A percentile compares a stretch with the other conserved stretches of the same genome.
These are phyloP conservation scores for Saccharomycopsis hybrid DNA, from an alignment of 1,139 yeast species.

Conservation along the genomic window DNA sequence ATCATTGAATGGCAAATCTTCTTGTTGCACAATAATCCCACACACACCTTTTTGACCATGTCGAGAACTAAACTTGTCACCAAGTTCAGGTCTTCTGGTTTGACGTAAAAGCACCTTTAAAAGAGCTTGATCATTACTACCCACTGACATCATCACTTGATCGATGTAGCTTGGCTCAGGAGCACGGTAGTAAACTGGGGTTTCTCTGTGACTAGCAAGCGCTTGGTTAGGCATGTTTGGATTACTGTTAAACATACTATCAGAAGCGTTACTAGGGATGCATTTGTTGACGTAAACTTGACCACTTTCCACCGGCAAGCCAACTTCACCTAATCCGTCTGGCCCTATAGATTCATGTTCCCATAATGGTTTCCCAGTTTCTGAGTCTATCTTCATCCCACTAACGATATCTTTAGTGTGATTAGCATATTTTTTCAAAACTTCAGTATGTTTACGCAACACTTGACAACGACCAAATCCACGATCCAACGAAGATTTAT, in stretches of 20 bases:
- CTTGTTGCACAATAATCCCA: constrained; percentile 94
- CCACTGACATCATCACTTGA: constrained; percentile 95
- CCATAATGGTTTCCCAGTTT: constrained; percentile 70
- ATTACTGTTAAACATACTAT: constrained; percentile 51
- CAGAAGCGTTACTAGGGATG: constrained; percentile 84
- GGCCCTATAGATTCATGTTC: constrained; percentile 85
- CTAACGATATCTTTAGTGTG: constrained; percentile 87
- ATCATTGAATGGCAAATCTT: constrained; percentile 92
- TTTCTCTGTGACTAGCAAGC: constrained; percentile 54
- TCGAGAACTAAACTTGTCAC: constrained; percentile 94
- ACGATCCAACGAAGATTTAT: constrained; percentile 88
- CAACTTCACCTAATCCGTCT: constrained; percentile 97
- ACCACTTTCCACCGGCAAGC: constrained; percentile 83
- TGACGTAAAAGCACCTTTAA: constrained; percentile 89
- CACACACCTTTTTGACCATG: constrained; percentile 99
- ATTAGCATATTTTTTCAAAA: constrained; percentile 85
- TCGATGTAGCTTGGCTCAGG: constrained; percentile 95
- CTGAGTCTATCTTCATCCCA: constrained; percentile 78
- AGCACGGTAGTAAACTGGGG: constrained; percentile 86
- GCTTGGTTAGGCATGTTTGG: constrained; percentile 31
- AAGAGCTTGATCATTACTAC: constrained; percentile 91
- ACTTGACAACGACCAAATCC: constrained; percentile 99
- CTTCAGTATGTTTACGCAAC: constrained; percentile 85
- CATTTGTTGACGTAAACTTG: constrained; percentile 91
- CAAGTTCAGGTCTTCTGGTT: constrained; percentile 95